These are phyloP conservation scores for Pythium insidiosum DNA, from an alignment of 352 stramenopile species.

Conservation along the genomic window DNA sequence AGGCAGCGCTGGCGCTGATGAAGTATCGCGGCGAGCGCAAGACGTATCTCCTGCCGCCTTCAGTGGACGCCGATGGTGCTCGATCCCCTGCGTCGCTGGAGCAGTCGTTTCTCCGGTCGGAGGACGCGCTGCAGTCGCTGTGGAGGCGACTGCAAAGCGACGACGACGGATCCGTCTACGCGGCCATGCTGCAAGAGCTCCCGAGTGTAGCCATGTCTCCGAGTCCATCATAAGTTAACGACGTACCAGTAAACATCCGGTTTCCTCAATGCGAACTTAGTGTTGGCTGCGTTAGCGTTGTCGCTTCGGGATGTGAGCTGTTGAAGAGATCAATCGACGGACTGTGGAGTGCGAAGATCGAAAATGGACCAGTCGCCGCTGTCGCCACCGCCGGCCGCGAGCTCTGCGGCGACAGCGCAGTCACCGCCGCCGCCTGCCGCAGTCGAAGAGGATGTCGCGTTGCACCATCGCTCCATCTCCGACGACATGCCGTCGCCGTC, in stretches of 20 bases:
- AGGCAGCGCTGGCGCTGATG: slow-evolving; percentile 12
- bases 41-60: background rate
- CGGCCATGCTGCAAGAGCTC: background rate
- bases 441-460: slow-evolving; percentile 10
- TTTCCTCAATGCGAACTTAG: too few species aligned
- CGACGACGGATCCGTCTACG: slow-evolving; percentile 4
- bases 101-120: background rate
- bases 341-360: too few species aligned
- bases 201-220: background rate
- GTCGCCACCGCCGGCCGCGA: background rate
- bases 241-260: slow-evolving; percentile 5
- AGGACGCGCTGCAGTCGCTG: slow-evolving; percentile 5
- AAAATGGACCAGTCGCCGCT: background rate
- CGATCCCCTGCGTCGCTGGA: background rate
- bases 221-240: background rate
- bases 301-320: too few species aligned
- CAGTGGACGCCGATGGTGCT: too few species aligned
- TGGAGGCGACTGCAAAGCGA: slow-evolving; percentile 11
- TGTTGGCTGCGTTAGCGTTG: too few species aligned
- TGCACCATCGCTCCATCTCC: slow-evolving; percentile 9
- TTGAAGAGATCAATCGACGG: too few species aligned
- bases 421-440: background rate
- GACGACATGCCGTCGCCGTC: slow-evolving; percentile 16
- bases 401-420: background rate
- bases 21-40: slow-evolving; percentile 10